These are phyloP conservation scores for Fusarium multiceps DNA, from an alignment of 2,329 filamentous ascomycete species.

Conservation along the genomic window DNA sequence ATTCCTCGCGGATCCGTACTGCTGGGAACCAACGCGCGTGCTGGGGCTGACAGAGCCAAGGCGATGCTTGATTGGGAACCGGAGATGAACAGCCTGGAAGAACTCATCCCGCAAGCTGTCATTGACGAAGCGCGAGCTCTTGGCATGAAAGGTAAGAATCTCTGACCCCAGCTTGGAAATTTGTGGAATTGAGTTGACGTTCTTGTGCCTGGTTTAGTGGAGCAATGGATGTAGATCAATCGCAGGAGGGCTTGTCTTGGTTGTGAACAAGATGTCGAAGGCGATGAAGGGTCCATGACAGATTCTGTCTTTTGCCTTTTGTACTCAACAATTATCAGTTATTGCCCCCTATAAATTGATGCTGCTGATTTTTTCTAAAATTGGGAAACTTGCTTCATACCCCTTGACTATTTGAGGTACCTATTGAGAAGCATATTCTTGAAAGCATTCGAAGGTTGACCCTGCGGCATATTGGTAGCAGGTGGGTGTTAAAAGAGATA, in stretches of 20 bases:
- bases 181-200: background rate
- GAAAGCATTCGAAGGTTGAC: too few relatives aligned
- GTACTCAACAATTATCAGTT: background rate
- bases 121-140: constrained; percentile 35
- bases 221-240: constrained; percentile 1
- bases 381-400: background rate
- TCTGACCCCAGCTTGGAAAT: background rate
- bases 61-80: constrained; percentile 67
- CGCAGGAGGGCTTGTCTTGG: background rate
- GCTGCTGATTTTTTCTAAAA: background rate
- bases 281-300: background rate
- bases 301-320: background rate
- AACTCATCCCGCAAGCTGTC: constrained; percentile 48
- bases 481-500: too few relatives aligned
- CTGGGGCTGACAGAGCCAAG: constrained; percentile 60
- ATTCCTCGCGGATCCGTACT: constrained; percentile 58
- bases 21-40: constrained; percentile 68
- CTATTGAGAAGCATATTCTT: background rate
- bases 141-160: constrained; percentile 1
- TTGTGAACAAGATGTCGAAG: background rate
- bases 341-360: background rate
- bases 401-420: background rate
- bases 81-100: constrained; percentile 57
- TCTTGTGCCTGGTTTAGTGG: background rate
- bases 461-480: too few relatives aligned